Evolutionary conservation across 1,139 yeast genomes (phyloP).

Genomic region (Yamadazyma diddensiae): DNA sequence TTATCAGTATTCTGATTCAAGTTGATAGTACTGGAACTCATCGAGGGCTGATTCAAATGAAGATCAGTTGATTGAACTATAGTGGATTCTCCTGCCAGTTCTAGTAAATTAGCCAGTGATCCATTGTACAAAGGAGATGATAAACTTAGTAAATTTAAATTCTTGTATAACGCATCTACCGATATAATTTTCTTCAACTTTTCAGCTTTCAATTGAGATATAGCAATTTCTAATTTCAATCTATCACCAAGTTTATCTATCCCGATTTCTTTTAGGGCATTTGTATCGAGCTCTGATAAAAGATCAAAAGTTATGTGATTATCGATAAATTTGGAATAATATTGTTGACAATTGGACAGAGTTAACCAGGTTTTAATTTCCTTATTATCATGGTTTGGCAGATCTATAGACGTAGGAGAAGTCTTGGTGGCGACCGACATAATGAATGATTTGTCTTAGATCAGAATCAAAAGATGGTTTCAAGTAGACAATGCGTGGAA

Average conservation of each 20-base stretch:
- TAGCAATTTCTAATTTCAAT: constrained; percentile 57
- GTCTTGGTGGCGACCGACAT: constrained; percentile 3
- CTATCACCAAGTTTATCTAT: constrained; percentile 81
- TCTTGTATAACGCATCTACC: constrained; percentile 26
- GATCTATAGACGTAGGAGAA: constrained; percentile 5
- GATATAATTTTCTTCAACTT: constrained; percentile 31
- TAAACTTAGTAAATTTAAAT: constrained; percentile 19
- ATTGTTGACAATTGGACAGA: constrained; percentile 35
- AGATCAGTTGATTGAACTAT: constrained; percentile 13
- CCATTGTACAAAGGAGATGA: constrained; percentile 9
- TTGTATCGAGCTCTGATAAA: constrained; percentile 61
- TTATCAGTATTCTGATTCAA: constrained; percentile 9
- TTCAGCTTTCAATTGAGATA: constrained; percentile 40
- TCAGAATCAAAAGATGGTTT: no score
- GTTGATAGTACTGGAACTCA: constrained; percentile 5
- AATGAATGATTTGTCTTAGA: no score
- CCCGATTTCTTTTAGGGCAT: constrained; percentile 73
- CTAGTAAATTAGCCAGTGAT: constrained; percentile 6
- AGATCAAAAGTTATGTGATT: constrained; percentile 61
- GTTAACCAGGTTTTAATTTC: constrained; percentile 39
- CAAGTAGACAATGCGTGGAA: no score
- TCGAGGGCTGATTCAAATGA: constrained; percentile 2
- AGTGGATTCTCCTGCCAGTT: constrained; percentile 16
- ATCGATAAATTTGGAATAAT: constrained; percentile 33
- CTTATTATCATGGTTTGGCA: constrained; percentile 10